A percentile compares a stretch with the other conserved stretches of the same genome.
phyloP scores from a whole-genome alignment of 2,329 filamentous ascomycete species.

The Grosmannia serpens region DNA sequence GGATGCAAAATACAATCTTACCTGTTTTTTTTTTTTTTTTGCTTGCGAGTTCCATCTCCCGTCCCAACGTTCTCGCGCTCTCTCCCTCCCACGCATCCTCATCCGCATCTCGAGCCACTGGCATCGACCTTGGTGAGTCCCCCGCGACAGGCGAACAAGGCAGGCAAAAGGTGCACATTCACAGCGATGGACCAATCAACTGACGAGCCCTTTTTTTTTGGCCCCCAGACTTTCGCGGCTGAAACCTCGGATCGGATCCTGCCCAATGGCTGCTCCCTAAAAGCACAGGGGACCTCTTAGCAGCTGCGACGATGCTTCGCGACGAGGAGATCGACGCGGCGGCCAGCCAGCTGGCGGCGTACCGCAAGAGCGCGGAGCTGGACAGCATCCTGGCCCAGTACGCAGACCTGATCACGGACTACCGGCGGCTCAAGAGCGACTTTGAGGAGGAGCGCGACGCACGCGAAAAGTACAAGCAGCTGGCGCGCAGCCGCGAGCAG shows the following conservation, averaged over 20 bases:
- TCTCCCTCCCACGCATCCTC: no score
- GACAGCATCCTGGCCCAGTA: constrained; percentile 15
- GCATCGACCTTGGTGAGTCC: no score
- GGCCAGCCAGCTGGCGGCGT: constrained; percentile 9
- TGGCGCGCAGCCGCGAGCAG: constrained; percentile 34
- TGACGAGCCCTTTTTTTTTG: neutral
- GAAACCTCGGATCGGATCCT: neutral
- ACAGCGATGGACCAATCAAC: neutral
- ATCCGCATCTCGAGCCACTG: no score
- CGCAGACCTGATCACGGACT: constrained; percentile 35
- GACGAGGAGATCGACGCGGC: constrained; percentile 12
- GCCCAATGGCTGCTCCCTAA: neutral
- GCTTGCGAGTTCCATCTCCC: no score
- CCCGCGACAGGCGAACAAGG: no score
- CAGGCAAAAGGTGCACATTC: no score
- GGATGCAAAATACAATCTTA: no score
- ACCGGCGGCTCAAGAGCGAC: constrained; percentile 43
- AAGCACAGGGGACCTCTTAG: neutral
- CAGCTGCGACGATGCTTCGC: constrained; percentile 9
- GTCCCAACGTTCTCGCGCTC: no score
- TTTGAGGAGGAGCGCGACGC: constrained; percentile 44
- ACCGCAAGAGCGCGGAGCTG: constrained; percentile 3
- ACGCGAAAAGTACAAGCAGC: constrained; percentile 42
- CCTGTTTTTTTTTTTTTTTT: no score
- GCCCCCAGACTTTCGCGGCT: neutral